phyloP scores from a whole-genome alignment of 345 rosid species.

The Dipteronia sinensis region DNA sequence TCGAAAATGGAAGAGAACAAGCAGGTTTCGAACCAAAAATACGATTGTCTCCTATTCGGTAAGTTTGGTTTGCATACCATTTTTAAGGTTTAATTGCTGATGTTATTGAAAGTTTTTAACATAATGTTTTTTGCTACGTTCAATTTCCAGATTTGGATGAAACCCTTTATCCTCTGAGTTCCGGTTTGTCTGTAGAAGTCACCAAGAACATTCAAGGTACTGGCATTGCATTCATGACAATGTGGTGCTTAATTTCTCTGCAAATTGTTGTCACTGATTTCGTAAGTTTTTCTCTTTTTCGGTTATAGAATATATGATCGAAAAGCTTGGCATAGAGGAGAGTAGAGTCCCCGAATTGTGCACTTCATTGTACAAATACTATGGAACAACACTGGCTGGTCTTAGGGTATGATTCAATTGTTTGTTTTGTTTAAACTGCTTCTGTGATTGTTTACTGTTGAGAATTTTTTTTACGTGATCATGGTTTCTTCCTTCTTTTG shows the following conservation, averaged over 20 bases:
- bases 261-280: neutral
- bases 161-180: conserved; percentile 76
- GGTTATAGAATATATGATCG: conserved; percentile 68
- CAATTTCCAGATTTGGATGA: conserved; percentile 68
- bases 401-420: conserved; percentile 55
- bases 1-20: conserved; percentile 40
- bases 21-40: conserved; percentile 30
- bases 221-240: conserved; percentile 38
- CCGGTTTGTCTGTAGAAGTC: conserved; percentile 62
- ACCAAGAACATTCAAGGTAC: conserved; percentile 79
- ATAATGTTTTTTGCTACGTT: neutral
- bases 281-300: neutral
- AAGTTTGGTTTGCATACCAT: conserved; percentile 2
- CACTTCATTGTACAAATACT: conserved; percentile 65
- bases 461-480: neutral
- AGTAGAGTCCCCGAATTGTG: conserved; percentile 65
- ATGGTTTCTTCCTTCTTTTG: conserved; percentile 7
- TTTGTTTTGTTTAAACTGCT: neutral
- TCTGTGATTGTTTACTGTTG: conserved; percentile 6
- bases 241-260: neutral
- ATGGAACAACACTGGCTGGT: conserved; percentile 99
- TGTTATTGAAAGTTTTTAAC: neutral
- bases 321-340: conserved; percentile 64
- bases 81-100: neutral
- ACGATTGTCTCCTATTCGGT: conserved; percentile 63